Evolutionary conservation across 1,284 basidiomycete species (phyloP).

Genomic region (Leccinum insolens): DNA sequence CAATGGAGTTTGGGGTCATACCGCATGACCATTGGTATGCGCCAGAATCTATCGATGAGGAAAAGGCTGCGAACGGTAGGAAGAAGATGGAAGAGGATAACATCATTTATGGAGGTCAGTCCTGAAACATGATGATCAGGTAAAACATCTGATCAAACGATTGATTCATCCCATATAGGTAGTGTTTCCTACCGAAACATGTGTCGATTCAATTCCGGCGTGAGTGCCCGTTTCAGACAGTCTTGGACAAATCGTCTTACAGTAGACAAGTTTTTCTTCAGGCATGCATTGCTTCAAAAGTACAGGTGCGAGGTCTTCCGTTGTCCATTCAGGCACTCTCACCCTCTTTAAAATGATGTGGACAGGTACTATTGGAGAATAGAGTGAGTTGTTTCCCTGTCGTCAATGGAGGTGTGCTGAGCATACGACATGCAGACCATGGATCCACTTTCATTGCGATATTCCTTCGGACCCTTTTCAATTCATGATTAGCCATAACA

Average conservation of each 20-base stretch:
- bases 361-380: conserved; percentile 84
- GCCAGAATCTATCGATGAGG: conserved; percentile 81
- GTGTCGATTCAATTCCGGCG: conserved; percentile 87
- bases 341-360: not conserved
- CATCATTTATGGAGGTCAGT: conserved; percentile 70
- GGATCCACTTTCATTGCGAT: conserved; percentile 78
- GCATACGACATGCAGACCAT: conserved; percentile 24
- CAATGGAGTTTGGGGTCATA: conserved; percentile 73
- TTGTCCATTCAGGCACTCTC: not conserved
- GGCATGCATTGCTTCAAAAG: conserved; percentile 68
- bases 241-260: conserved; percentile 1
- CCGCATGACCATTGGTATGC: conserved; percentile 76
- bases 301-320: conserved; percentile 52
- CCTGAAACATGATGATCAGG: not conserved
- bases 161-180: conserved; percentile 34
- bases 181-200: conserved; percentile 68
- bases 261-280: conserved; percentile 69
- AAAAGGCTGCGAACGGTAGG: conserved; percentile 54
- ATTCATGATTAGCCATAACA: conserved; percentile 76
- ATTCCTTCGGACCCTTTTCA: conserved; percentile 79
- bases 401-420: conserved; percentile 11
- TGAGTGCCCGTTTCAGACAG: conserved; percentile 39
- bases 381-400: conserved; percentile 39
- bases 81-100: conserved; percentile 61
- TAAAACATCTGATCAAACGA: not conserved